Conservation (phyloP, 108 stramenopile genomes). For the Stephanodiscus triporus region DNA sequence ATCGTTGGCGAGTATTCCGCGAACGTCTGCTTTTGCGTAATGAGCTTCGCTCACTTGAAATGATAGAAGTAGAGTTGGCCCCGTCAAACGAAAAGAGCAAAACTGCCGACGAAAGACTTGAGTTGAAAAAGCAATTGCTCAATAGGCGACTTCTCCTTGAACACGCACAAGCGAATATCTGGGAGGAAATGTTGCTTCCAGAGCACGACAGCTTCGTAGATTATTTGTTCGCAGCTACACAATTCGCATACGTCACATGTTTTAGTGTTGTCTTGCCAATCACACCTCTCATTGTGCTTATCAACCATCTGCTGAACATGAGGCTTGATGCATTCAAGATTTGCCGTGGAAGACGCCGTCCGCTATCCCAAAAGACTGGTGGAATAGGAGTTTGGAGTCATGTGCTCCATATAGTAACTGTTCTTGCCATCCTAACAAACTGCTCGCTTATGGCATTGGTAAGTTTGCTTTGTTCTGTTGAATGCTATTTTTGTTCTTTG, state of each 20-base stretch:
- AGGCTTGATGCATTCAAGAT: constrained; percentile 97
- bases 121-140: constrained; percentile 54
- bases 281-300: constrained; percentile 89
- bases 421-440: constrained; percentile 95
- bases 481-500: not conserved
- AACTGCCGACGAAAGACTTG: constrained; percentile 38
- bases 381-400: constrained; percentile 97
- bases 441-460: constrained; percentile 94
- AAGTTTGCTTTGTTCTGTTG: constrained; percentile 28
- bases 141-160: constrained; percentile 84
- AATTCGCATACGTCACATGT: constrained; percentile 95
- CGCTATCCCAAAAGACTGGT: constrained; percentile 89
- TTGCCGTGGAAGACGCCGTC: constrained; percentile 87
- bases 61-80: constrained; percentile 54
- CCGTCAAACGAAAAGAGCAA: constrained; percentile 29
- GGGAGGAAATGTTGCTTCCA: constrained; percentile 85
- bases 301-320: constrained; percentile 94
- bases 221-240: constrained; percentile 89
- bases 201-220: constrained; percentile 92
- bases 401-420: constrained; percentile 94
- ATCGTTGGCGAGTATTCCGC: constrained; percentile 61
- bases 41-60: constrained; percentile 64
- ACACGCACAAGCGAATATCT: constrained; percentile 85
- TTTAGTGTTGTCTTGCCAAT: constrained; percentile 96
- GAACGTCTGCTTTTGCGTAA: constrained; percentile 53